Evolutionary conservation across 2,329 filamentous ascomycete species (phyloP), one percentile per base, ranked within the genome.

Genomic region (Colletotrichum neosansevieriae): DNA sequence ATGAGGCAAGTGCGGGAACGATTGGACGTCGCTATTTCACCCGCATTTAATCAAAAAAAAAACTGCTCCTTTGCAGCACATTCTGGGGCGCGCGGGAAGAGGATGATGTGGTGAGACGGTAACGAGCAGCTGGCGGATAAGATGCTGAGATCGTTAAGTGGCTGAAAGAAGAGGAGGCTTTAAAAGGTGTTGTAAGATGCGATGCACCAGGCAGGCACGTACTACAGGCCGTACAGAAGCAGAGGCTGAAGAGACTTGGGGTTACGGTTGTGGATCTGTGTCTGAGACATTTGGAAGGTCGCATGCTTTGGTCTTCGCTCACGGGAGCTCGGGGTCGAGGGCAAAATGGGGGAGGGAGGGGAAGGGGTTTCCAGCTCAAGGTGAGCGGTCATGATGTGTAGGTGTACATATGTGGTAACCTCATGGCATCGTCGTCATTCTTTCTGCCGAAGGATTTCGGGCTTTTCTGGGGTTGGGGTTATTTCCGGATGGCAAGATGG

Each of bases 211-310:
- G 44, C 61, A 42, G 53, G 29, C 29, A 32, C 53, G 15, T 0
- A 51, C 6, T 11, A 7, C 7, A 0, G 11, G 36, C 36, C 1
- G 10, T 6, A 36, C 17, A 17, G 6, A 57, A 6, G 21, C 47
- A 51, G 32, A 32, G 51, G 13, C 34, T 38, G 32, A 17, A 19
- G 13, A 36, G 29, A 9, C 6, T 7, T 29, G 29, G 29, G 19
- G 45, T 54, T 36, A 29, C 13, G 13, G 29, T 59, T 11, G 49
- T 53, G 29, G 12, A 42, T 13, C 38, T 29, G 17, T 63, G 68
- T 69, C 67, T 68, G 11, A 69, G 68, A 70, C 65, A 69, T 21
- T 62, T 40, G n/a, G 19, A 32, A 44, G 45, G 53, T 45, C 54
- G 63, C 63, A 62, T 58, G 67, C 53, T 62, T 70, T 50, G 15